These are phyloP conservation scores for Rhododendron mucronatum DNA, from an alignment of 148 eudicot genomes.

Conservation along the genomic window DNA sequence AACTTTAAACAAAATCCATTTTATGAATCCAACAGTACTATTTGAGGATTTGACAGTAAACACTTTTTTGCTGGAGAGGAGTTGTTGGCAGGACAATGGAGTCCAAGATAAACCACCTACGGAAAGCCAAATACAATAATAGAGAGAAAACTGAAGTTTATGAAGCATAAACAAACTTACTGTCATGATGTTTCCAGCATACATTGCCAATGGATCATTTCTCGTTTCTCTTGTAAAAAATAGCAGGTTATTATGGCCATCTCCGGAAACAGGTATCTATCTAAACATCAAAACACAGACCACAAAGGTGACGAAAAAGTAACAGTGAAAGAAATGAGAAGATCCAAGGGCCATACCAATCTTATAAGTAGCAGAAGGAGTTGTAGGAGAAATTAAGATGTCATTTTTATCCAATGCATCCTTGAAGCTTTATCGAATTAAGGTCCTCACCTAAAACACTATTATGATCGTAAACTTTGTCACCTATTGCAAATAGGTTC, in stretches of 20 bases:
- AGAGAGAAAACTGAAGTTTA: not conserved
- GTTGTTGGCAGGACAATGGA: not conserved
- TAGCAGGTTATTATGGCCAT: constrained; percentile 15
- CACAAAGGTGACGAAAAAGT: constrained; percentile 1
- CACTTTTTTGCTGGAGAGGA: not conserved
- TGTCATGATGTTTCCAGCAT: constrained; percentile 97
- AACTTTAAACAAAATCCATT: not conserved
- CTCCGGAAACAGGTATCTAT: not conserved
- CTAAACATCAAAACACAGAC: not conserved
- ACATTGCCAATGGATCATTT: constrained; percentile 95
- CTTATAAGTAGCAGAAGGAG: constrained; percentile 89
- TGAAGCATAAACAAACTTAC: constrained; percentile 38
- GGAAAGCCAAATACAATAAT: not conserved
- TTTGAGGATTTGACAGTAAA: not conserved
- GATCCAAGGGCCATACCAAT: constrained; percentile 24
- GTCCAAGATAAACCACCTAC: not conserved
- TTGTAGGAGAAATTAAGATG: constrained; percentile 91
- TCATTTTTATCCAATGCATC: constrained; percentile 72
- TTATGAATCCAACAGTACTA: not conserved
- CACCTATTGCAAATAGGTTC: not conserved
- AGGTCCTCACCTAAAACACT: constrained; percentile 71
- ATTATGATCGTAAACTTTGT: constrained; percentile 19
- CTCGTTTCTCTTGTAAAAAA: constrained; percentile 76
- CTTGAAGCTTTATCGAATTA: constrained; percentile 40
- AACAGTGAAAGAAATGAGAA: not conserved